Conservation (phyloP, 306 rosid species). For the Boehmeria nivea region DNA sequence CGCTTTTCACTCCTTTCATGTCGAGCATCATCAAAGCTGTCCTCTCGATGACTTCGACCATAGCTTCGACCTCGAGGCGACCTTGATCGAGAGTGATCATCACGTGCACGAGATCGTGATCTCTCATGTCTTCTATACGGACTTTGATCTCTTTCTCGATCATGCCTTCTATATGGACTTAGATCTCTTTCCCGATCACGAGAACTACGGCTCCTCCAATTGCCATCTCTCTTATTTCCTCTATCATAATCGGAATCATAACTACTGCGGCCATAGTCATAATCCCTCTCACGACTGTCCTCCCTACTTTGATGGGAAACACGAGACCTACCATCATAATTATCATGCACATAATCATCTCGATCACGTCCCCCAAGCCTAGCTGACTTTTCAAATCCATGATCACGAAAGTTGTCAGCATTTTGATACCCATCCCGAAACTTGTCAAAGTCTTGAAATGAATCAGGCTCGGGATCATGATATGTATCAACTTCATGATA, state of each 20-base stretch:
- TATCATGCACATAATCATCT: constrained; percentile 73
- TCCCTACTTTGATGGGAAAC: constrained; percentile 63
- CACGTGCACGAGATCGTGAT: constrained; percentile 74
- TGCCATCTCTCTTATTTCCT: constrained; percentile 68
- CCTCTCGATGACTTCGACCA: constrained; percentile 79
- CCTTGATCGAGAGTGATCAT: constrained; percentile 70
- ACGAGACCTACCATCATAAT: constrained; percentile 66
- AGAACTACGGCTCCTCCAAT: constrained; percentile 71
- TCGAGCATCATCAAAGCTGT: constrained; percentile 60
- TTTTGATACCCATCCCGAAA: constrained; percentile 64
- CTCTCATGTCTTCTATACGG: constrained; percentile 61
- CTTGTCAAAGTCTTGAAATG: constrained; percentile 61
- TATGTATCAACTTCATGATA: constrained; percentile 59
- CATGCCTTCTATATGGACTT: constrained; percentile 34
- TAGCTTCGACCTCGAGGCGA: constrained; percentile 86
- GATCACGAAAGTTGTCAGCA: constrained; percentile 55
- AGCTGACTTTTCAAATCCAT: constrained; percentile 57
- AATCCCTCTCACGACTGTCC: constrained; percentile 77
- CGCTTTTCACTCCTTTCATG: constrained; percentile 73
- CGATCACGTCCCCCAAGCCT: constrained; percentile 64
- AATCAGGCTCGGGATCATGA: constrained; percentile 53
- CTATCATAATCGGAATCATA: constrained; percentile 94
- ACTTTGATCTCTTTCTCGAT: constrained; percentile 73
- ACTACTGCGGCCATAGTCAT: constrained; percentile 62
- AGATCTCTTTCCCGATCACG: constrained; percentile 69